Evolutionary conservation across 495 filamentous ascomycete species (phyloP).

Genomic region (Penicillium chermesinum): DNA sequence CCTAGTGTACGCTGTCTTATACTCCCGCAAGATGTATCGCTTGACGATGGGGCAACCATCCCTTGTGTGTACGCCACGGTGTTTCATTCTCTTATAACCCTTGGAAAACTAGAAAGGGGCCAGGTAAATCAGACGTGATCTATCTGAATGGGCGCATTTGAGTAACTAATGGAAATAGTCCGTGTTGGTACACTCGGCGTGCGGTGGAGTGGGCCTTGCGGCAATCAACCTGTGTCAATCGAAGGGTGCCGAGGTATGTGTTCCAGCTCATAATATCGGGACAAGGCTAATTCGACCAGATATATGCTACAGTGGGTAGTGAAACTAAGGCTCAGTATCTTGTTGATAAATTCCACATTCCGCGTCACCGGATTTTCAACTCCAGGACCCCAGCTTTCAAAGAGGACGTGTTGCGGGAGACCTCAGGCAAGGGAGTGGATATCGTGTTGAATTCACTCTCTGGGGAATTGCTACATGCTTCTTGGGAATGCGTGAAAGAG

Average conservation of each 20-base stretch:
- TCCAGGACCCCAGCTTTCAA: constrained; percentile 4
- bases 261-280: constrained; percentile 3
- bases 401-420: constrained; percentile 4
- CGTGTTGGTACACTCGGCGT: constrained; percentile 39
- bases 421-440: constrained; percentile 18
- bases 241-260: constrained; percentile 16
- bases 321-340: constrained; percentile 33
- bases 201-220: constrained; percentile 40
- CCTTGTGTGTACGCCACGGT: constrained; percentile 36
- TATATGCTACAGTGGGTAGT: constrained; percentile 33
- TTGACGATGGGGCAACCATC: constrained; percentile 42
- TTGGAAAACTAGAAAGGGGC: constrained; percentile 19
- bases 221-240: constrained; percentile 29
- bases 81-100: constrained; percentile 32
- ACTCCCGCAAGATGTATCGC: constrained; percentile 30
- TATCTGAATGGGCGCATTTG: too few species aligned
- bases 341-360: constrained; percentile 10
- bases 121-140: too few species aligned
- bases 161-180: too few species aligned
- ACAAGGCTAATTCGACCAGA: constrained; percentile 23
- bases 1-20: constrained; percentile 17
- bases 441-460: constrained; percentile 23
- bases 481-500: constrained; percentile 24
- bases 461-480: constrained; percentile 19
- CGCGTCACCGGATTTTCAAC: constrained; percentile 15